These are phyloP conservation scores for Lachnellula occidentalis DNA, from an alignment of 2,329 filamentous ascomycete genomes.

Conservation along the genomic window DNA sequence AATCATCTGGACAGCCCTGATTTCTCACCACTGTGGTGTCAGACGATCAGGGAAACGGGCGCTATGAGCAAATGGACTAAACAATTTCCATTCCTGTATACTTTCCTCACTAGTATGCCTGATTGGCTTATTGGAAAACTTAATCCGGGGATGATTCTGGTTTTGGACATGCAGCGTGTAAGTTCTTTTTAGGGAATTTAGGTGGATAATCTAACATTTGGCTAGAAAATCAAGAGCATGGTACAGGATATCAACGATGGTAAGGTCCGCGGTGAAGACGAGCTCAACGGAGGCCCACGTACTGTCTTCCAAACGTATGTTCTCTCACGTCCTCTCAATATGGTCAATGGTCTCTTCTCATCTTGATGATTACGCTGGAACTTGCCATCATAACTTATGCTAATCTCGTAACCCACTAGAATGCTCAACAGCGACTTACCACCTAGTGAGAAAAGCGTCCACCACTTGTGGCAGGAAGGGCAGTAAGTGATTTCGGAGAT, in stretches of 20 bases:
- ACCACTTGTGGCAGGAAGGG: conserved; percentile 18
- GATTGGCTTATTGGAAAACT: conserved; percentile 8
- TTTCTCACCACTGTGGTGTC: conserved; percentile 18
- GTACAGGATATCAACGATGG: conserved; percentile 7
- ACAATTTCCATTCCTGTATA: conserved; percentile 19
- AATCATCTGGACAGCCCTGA: conserved; percentile 20
- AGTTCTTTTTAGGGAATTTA: background rate
- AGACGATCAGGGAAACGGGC: conserved; percentile 14
- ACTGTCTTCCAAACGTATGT: conserved; percentile 15
- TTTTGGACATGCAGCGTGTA: conserved; percentile 15
- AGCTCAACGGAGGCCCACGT: conserved; percentile 1
- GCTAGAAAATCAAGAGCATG: conserved; percentile 7
- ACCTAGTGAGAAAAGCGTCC: conserved; percentile 10
- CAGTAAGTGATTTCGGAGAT: background rate
- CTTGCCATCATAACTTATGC: too few relatives aligned
- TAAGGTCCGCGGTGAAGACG: conserved; percentile 4
- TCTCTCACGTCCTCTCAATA: too few relatives aligned
- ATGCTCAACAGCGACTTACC: conserved; percentile 15
- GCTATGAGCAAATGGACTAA: conserved; percentile 13
- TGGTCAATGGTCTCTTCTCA: too few relatives aligned
- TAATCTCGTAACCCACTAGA: too few relatives aligned
- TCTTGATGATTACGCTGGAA: too few relatives aligned
- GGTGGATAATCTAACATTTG: background rate
- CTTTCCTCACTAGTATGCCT: conserved; percentile 7
- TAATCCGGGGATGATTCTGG: conserved; percentile 9